These are phyloP conservation scores for Tetradesmus obliquus DNA, from an alignment of 139 green algal genomes.

Conservation along the genomic window DNA sequence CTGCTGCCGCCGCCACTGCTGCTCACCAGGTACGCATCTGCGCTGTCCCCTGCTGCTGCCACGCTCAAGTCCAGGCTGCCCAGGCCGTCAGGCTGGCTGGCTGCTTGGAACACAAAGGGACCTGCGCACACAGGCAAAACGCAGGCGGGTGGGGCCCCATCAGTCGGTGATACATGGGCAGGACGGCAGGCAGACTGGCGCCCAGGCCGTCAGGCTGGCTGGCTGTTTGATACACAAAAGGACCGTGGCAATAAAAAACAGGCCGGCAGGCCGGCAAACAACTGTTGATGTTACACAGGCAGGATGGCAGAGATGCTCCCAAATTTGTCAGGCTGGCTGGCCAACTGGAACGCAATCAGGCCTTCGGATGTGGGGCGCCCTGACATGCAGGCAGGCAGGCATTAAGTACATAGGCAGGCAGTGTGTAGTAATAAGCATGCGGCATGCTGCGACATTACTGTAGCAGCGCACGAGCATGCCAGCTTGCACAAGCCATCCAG, in stretches of 20 bases:
- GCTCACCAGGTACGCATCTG: conserved; percentile 36
- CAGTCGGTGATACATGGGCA: no score
- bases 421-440: no score
- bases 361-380: background rate
- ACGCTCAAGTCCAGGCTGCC: conserved; percentile 3
- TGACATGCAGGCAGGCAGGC: background rate
- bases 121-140: background rate
- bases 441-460: background rate
- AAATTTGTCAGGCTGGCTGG: conserved; percentile 8
- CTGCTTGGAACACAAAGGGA: background rate
- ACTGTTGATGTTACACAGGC: no score
- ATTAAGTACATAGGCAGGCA: background rate
- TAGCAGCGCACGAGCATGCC: background rate
- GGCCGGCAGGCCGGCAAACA: no score
- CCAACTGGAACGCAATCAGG: background rate
- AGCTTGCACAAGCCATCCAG: background rate
- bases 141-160: background rate
- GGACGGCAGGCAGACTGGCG: no score
- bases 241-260: background rate
- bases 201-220: conserved; percentile 19
- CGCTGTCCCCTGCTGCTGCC: background rate
- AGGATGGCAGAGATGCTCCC: no score
- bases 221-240: background rate
- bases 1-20: background rate
- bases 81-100: conserved; percentile 12